Percentiles rank a stretch among this genome's conserved stretches.
These are phyloP conservation scores for Chaetomiaceae sp. DNA, from an alignment of 2,329 filamentous ascomycete species.

Conservation along the genomic window DNA sequence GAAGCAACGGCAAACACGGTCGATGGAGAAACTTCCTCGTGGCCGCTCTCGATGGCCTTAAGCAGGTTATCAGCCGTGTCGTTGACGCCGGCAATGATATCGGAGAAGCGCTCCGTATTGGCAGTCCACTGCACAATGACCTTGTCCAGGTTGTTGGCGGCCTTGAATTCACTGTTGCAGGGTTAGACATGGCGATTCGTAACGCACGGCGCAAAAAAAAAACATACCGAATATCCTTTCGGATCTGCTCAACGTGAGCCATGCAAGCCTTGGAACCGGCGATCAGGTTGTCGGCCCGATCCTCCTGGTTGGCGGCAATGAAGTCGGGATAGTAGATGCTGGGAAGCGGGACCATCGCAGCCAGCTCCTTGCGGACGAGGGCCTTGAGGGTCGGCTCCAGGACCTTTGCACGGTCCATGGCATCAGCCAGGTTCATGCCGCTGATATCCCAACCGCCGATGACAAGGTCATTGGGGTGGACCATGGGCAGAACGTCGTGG, in stretches of 20 bases:
- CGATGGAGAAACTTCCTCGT: conserved; percentile 89
- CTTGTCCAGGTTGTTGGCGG: conserved; percentile 79
- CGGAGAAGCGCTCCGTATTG: conserved; percentile 96
- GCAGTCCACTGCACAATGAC: conserved; percentile 98
- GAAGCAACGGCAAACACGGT: conserved; percentile 94
- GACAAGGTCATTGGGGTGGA: conserved; percentile 91
- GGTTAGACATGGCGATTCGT: conserved; percentile 16
- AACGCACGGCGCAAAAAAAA: background rate
- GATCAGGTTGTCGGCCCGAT: conserved; percentile 87
- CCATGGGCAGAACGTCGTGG: conserved; percentile 90
- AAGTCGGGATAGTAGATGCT: conserved; percentile 99
- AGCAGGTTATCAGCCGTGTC: conserved; percentile 94
- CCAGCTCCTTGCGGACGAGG: conserved; percentile 90
- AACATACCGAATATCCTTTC: conserved; percentile 77
- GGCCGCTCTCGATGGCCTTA: conserved; percentile 77
- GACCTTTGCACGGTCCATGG: conserved; percentile 94
- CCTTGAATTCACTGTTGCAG: conserved; percentile 73
- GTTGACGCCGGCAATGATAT: conserved; percentile 83
- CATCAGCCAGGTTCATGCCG: conserved; percentile 76
- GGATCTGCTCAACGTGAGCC: conserved; percentile 89
- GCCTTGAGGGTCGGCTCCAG: conserved; percentile 92
- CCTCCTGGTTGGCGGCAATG: conserved; percentile 97
- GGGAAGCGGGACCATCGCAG: conserved; percentile 78
- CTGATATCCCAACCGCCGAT: conserved; percentile 98
- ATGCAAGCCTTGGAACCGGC: conserved; percentile 77